Evolutionary conservation across 805 yeast genomes (phyloP), one percentile per base, ranked within the genome.

Genomic region (Trichomonascus vanleenenianus): DNA sequence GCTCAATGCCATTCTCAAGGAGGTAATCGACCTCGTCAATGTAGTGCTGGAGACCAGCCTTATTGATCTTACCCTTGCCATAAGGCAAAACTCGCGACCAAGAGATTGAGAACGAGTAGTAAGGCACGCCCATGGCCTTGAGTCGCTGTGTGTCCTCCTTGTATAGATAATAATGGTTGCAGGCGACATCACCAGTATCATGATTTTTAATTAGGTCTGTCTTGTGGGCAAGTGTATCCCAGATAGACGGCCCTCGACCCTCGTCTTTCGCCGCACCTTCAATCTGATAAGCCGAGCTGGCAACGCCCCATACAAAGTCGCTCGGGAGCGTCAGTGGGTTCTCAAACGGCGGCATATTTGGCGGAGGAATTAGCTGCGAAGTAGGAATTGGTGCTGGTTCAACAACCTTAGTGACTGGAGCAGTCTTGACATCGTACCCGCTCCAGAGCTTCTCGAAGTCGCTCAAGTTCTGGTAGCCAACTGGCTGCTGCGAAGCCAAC

Each of bases 261-360:
- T 65, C 65, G 27, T 56, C 64, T 22, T 60, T 58, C 25, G 59
- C 56, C 7, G 70, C 67, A 18, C 68, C 69, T 53, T 65, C 70
- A 39, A 64, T 57, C 52, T 65, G 70, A 20, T 60, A 56, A 12
- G 67, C 65, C 15, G 67, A 59, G 11, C 65, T 59, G 10, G 66
- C 66, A 47, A 62, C 62, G 2, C 68, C 68, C 50, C 56, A 54
- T 15, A 51, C 39, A 34, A 54, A 54, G 37, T 42, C 49, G 4
- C 30, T 12, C 5, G 56, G 58, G 8, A 52, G 45, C 2, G 38
- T 30, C 11, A 35, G 27, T 4, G 30, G 18, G 15, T 41, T 38
- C 4, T 27, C 30, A 10, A 47, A 34, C 2, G 18, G 14, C 1
- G 53, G 51, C 32, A 49, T 30, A 19, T 46, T 27, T 9, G 53